Percentiles rank a stretch among this genome's conserved stretches.
phyloP scores from a whole-genome alignment of 768 basidiomycete species.

The Xanthoconium stramineum region DNA sequence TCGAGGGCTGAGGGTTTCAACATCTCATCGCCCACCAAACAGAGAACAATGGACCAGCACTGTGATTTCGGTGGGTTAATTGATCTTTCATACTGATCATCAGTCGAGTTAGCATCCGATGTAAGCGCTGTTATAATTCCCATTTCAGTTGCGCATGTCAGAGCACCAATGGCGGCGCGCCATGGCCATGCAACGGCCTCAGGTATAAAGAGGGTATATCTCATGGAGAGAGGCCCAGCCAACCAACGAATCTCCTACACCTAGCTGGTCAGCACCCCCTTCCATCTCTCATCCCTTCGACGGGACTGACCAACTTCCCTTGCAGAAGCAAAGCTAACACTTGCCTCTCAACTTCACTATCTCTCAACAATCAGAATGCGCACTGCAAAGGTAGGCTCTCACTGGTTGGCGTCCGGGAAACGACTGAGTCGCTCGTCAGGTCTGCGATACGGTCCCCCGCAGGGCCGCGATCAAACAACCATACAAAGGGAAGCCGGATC shows the following conservation, averaged over 20 bases:
- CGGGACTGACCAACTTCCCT: background rate
- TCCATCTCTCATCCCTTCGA: background rate
- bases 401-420: background rate
- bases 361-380: constrained; percentile 6
- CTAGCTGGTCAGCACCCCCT: constrained; percentile 10
- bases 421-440: constrained; percentile 8
- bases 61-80: background rate
- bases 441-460: background rate
- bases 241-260: background rate
- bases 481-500: background rate
- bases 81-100: background rate
- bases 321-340: constrained; percentile 1
- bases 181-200: background rate
- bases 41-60: background rate
- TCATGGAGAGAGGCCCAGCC: background rate
- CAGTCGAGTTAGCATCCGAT: background rate
- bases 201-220: constrained; percentile 12
- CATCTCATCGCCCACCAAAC: background rate
- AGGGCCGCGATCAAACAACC: constrained; percentile 11
- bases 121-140: background rate
- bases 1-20: constrained; percentile 9
- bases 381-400: constrained; percentile 6
- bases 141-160: background rate
- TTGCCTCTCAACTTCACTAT: background rate
- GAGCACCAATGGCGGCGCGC: background rate